A percentile compares a stretch with the other conserved stretches of the same genome.
These are phyloP conservation scores for Periglandula ipomoeae DNA, from an alignment of 2,329 filamentous ascomycete species.

Conservation along the genomic window DNA sequence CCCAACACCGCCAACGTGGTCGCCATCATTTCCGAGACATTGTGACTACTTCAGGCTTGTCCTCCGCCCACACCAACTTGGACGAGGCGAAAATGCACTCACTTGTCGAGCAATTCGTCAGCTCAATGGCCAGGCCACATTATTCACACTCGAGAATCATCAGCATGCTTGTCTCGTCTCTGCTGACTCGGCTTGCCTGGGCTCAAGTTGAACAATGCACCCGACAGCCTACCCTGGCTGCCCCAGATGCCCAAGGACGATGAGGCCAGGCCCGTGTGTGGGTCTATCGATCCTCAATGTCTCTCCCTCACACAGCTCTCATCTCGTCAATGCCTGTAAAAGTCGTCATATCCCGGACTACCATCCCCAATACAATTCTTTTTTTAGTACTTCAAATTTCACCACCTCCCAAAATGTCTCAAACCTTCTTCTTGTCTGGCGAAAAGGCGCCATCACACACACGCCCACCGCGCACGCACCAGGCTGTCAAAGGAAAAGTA, in stretches of 20 bases:
- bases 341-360: neutral
- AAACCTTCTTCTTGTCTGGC: neutral
- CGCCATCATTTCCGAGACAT: conserved; percentile 3
- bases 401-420: conserved; percentile 4
- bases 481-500: neutral
- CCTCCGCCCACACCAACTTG: neutral
- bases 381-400: conserved; percentile 8
- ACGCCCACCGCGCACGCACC: neutral
- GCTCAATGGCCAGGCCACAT: neutral
- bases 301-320: conserved; percentile 6
- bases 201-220: neutral
- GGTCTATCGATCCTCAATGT: conserved; percentile 6
- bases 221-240: neutral
- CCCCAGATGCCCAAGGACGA: neutral
- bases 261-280: neutral
- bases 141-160: neutral
- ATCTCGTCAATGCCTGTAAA: conserved; percentile 3
- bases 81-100: neutral
- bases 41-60: neutral
- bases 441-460: neutral
- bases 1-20: neutral
- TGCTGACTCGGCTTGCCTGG: conserved; percentile 4
- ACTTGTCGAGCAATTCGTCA: neutral
- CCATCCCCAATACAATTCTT: conserved; percentile 1
- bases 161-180: conserved; percentile 2